These are phyloP conservation scores for Conoideocrella luteorostrata DNA, from an alignment of 2,329 filamentous ascomycete genomes.

Conservation along the genomic window DNA sequence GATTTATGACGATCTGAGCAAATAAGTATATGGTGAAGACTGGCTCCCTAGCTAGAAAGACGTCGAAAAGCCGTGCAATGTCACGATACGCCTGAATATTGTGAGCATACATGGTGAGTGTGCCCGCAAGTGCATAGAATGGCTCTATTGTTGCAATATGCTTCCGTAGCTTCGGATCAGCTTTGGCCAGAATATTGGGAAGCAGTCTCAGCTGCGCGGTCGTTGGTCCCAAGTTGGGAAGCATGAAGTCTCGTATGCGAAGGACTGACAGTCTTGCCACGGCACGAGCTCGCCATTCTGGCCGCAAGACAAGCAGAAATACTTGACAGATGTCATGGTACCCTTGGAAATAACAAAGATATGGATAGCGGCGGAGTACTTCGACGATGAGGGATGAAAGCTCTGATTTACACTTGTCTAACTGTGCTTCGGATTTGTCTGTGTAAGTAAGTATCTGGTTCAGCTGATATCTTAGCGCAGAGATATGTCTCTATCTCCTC, in stretches of 20 bases:
- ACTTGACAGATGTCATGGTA: constrained; percentile 99
- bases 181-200: constrained; percentile 68
- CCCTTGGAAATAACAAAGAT: constrained; percentile 93
- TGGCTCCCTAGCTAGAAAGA: constrained; percentile 80
- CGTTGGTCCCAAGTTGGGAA: constrained; percentile 76
- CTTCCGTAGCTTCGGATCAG: constrained; percentile 63
- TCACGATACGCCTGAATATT: constrained; percentile 86
- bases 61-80: constrained; percentile 88
- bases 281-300: constrained; percentile 51
- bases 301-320: constrained; percentile 75
- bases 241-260: constrained; percentile 95
- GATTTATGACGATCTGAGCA: constrained; percentile 75
- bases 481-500: background rate
- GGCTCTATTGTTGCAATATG: constrained; percentile 77
- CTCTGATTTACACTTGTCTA: constrained; percentile 65
- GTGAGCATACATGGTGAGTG: constrained; percentile 92
- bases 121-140: constrained; percentile 90
- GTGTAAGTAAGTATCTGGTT: background rate
- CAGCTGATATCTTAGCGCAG: background rate
- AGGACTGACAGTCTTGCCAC: constrained; percentile 80
- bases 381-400: constrained; percentile 75
- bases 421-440: constrained; percentile 64
- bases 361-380: constrained; percentile 72
- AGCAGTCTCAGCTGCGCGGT: constrained; percentile 81
- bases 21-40: constrained; percentile 88